Evolutionary conservation across 2,329 filamentous ascomycete genomes (phyloP).

Genomic region (Exophiala xenobiotica): DNA sequence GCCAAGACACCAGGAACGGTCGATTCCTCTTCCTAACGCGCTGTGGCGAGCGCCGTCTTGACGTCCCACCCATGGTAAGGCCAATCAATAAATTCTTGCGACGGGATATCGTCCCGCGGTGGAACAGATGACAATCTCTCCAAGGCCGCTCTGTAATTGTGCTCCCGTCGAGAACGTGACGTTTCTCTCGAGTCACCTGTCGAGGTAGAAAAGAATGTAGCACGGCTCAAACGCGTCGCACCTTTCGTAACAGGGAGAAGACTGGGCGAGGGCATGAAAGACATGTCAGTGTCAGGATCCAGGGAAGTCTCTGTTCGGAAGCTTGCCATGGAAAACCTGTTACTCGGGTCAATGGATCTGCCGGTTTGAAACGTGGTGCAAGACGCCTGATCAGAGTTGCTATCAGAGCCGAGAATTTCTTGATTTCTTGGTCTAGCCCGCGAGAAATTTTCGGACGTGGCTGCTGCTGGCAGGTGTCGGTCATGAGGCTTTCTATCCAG

Average conservation of each 20-base stretch:
- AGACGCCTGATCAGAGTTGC: slow-evolving; percentile 20
- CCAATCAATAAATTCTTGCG: slow-evolving; percentile 30
- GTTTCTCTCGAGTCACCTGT: slow-evolving; percentile 17
- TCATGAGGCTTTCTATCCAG: slow-evolving; percentile 3
- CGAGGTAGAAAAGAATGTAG: slow-evolving; percentile 25
- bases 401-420: slow-evolving; percentile 11
- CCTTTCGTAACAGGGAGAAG: slow-evolving; percentile 2
- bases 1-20: slow-evolving; percentile 1
- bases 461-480: not conserved
- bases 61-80: slow-evolving; percentile 29
- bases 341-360: slow-evolving; percentile 18
- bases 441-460: not conserved
- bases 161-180: slow-evolving; percentile 15
- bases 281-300: slow-evolving; percentile 15
- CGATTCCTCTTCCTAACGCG: slow-evolving; percentile 15
- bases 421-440: not conserved
- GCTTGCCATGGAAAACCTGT: slow-evolving; percentile 26
- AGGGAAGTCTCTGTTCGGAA: slow-evolving; percentile 22
- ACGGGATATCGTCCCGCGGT: slow-evolving; percentile 27
- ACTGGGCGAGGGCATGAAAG: slow-evolving; percentile 9
- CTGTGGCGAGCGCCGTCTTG: slow-evolving; percentile 14
- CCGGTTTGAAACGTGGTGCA: slow-evolving; percentile 29
- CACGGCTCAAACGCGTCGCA: slow-evolving; percentile 16
- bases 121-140: slow-evolving; percentile 24
- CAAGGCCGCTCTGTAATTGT: slow-evolving; percentile 21